phyloP scores from a whole-genome alignment of 768 basidiomycete genomes.

The Trametes gibbosa region DNA sequence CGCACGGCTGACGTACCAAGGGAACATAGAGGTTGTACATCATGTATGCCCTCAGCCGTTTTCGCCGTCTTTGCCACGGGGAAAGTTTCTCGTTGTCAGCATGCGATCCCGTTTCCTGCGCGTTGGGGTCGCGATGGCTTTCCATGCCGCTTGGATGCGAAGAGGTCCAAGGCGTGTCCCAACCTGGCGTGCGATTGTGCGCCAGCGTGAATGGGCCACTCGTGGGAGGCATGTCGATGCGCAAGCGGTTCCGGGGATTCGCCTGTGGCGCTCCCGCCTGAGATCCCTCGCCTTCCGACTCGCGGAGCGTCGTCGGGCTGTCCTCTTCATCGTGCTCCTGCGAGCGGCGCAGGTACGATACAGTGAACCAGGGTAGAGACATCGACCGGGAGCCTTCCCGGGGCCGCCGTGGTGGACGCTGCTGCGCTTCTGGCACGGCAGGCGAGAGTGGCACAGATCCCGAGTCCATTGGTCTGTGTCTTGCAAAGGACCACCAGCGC shows the following conservation, averaged over 20 bases:
- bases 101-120: slow-evolving; percentile 10
- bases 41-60: slow-evolving; percentile 61
- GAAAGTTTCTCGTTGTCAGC: slow-evolving; percentile 24
- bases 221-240: slow-evolving; percentile 35
- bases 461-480: slow-evolving; percentile 43
- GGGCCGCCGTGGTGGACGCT: slow-evolving; percentile 5
- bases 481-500: slow-evolving; percentile 76
- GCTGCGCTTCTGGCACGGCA: slow-evolving; percentile 3
- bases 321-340: slow-evolving; percentile 28
- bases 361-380: slow-evolving; percentile 53
- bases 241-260: slow-evolving; percentile 18
- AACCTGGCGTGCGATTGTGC: slow-evolving; percentile 58
- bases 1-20: slow-evolving; percentile 46
- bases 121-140: not conserved
- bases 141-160: slow-evolving; percentile 29
- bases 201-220: slow-evolving; percentile 46
- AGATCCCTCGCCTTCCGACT: slow-evolving; percentile 7
- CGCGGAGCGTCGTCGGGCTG: slow-evolving; percentile 5
- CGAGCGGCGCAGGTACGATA: slow-evolving; percentile 32
- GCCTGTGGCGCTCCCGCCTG: slow-evolving; percentile 1
- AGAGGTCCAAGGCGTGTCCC: slow-evolving; percentile 69
- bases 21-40: slow-evolving; percentile 77
- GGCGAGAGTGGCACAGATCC: slow-evolving; percentile 18
- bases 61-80: slow-evolving; percentile 36
- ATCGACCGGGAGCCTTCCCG: slow-evolving; percentile 30